Conservation (phyloP, 805 yeast genomes). For the Kodamaea leandrae region DNA sequence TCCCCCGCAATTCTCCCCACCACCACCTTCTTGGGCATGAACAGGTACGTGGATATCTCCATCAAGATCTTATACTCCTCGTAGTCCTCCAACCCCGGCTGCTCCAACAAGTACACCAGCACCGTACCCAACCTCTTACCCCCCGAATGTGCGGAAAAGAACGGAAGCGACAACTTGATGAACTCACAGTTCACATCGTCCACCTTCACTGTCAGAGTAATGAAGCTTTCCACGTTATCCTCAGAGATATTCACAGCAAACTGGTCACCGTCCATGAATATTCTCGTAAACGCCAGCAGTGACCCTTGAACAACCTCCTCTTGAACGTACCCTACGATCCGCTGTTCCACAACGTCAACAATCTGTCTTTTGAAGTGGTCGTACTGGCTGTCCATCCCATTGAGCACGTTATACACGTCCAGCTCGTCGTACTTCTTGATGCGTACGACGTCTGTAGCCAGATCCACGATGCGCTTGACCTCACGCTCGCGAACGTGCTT, state of each 20-base stretch:
- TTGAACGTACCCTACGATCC: slow-evolving; percentile 27
- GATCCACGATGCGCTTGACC: slow-evolving; percentile 13
- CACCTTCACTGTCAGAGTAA: slow-evolving; percentile 20
- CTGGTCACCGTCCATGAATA: slow-evolving; percentile 34
- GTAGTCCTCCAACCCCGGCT: not conserved
- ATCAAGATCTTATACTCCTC: slow-evolving; percentile 19
- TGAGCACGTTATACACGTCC: slow-evolving; percentile 25
- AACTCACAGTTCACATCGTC: slow-evolving; percentile 16
- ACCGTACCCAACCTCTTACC: slow-evolving; percentile 32
- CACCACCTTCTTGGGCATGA: slow-evolving; percentile 8
- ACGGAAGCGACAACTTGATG: slow-evolving; percentile 36
- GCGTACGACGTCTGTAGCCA: slow-evolving; percentile 13
- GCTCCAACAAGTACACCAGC: slow-evolving; percentile 30
- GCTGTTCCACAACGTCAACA: slow-evolving; percentile 21
- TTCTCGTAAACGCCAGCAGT: slow-evolving; percentile 8
- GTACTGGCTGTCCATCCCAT: slow-evolving; percentile 38
- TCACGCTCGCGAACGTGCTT: slow-evolving; percentile 15
- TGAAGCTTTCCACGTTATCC: slow-evolving; percentile 26
- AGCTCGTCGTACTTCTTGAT: slow-evolving; percentile 34
- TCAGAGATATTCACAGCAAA: slow-evolving; percentile 23
- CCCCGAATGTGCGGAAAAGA: slow-evolving; percentile 14
- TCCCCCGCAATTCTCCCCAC: slow-evolving; percentile 10
- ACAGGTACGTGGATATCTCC: slow-evolving; percentile 18
- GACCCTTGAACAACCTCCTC: not conserved
- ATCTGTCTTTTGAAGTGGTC: slow-evolving; percentile 34